Percentiles rank a stretch among this genome's conserved stretches.
These are phyloP conservation scores for Diplodia corticola DNA, from an alignment of 2,329 filamentous ascomycete genomes.

Conservation along the genomic window DNA sequence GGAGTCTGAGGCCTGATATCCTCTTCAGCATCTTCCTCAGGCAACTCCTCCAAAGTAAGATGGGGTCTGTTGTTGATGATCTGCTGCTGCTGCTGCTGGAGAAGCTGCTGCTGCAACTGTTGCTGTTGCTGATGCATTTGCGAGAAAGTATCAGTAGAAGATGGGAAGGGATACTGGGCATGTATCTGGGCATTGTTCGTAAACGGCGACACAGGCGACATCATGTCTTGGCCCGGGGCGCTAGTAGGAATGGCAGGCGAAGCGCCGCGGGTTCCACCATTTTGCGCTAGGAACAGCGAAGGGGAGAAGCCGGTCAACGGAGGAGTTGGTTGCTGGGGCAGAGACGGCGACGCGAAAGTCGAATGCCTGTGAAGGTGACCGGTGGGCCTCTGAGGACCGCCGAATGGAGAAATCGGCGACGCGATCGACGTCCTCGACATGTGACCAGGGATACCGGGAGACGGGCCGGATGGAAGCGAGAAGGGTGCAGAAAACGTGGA, in stretches of 20 bases:
- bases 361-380: conserved; percentile 70
- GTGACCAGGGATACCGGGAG: conserved; percentile 48
- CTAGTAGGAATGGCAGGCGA: conserved; percentile 45
- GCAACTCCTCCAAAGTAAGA: conserved; percentile 65
- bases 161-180: conserved; percentile 35
- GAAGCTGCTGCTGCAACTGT: conserved; percentile 55
- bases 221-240: conserved; percentile 37
- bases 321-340: conserved; percentile 62
- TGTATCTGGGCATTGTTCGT: conserved; percentile 40
- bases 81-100: conserved; percentile 54
- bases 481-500: conserved; percentile 30
- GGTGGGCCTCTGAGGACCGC: conserved; percentile 51
- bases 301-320: conserved; percentile 48
- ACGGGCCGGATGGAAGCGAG: conserved; percentile 59
- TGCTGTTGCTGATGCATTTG: conserved; percentile 54
- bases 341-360: conserved; percentile 66
- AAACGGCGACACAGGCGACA: conserved; percentile 63
- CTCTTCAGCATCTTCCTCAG: conserved; percentile 70
- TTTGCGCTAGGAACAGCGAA: conserved; percentile 40
- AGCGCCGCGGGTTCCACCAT: conserved; percentile 41
- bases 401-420: conserved; percentile 71
- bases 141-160: conserved; percentile 42
- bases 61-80: conserved; percentile 49
- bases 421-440: conserved; percentile 64
- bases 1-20: conserved; percentile 36